Evolutionary conservation across 805 yeast genomes (phyloP), one percentile per base, ranked within the genome.

Genomic region (Yarrowia sp.): DNA sequence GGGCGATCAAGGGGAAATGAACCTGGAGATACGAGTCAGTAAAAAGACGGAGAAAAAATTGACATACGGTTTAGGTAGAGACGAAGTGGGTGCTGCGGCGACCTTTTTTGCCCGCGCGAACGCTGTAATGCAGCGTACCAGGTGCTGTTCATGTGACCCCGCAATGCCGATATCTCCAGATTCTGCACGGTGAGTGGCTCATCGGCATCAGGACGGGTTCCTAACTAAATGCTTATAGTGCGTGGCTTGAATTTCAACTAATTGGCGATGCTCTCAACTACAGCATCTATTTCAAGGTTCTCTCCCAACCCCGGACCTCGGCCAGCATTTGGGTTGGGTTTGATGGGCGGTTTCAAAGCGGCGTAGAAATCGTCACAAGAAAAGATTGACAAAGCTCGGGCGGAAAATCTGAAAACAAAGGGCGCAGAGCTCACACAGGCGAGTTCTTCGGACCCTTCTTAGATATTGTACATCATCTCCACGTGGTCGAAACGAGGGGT

Each of bases 1-100:
- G 38, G 52, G 14, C 54, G 54, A 48, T 48, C 52, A 48, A 48
- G 52, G 54, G 54, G 54, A 48, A 48, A 46, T 30, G 54, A 48
- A 48, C 54, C 52, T 48, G 54, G 54, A 48, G 54, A 48, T 32
- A 48, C 54, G 54, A 48, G 54, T n/a, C 54, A 19, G 26, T 38
- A 11, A 46, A 46, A 46, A 44, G 22, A 14, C 2, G 19, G 16
- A 41, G 46, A 41, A 41, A 41, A 44, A n/a, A 43, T 14, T 6
- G 24, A 21, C 10, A 16, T 43, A 24, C 28, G 49, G 21, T 43
- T 40, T n/a, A 21, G 40, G 6, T 4, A 22, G 14, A 10, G 11
- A 19, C 17, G 43, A 8, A 21, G 43, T 19, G 43, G 43, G 43
- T 7, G 22, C 9, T 38, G 43, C 43, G 19, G 22, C 43, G 48